phyloP scores from a whole-genome alignment of 139 green algal species.

The Monoraphidium neglectum region DNA sequence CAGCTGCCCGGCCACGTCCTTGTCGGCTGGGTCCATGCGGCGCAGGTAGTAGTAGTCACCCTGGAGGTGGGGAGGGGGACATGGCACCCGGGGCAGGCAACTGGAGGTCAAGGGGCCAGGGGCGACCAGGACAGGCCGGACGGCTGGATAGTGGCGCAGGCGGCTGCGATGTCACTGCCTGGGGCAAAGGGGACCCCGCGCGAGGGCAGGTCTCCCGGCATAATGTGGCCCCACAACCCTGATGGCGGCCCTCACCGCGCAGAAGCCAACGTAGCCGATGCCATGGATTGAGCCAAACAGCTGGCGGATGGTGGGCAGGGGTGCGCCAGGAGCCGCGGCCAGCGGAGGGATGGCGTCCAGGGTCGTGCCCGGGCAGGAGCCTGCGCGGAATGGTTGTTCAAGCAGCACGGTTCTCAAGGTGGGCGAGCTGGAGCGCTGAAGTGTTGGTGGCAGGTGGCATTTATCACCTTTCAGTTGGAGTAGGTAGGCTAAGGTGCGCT shows the following conservation, averaged over 20 bases:
- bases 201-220: no score
- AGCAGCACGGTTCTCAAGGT: neutral
- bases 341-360: conserved; percentile 8
- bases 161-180: no score
- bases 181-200: no score
- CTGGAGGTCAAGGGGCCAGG: no score
- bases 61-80: neutral
- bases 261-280: conserved; percentile 3
- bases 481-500: no score
- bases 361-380: neutral
- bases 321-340: neutral
- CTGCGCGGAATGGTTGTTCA: neutral
- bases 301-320: neutral
- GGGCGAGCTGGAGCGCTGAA: neutral
- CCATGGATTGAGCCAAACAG: conserved; percentile 2
- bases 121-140: no score
- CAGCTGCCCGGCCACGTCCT: neutral
- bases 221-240: no score
- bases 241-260: conserved; percentile 5
- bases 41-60: conserved; percentile 23
- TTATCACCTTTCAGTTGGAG: neutral
- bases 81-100: no score
- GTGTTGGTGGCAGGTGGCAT: neutral
- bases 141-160: no score
- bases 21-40: neutral